phyloP scores from a whole-genome alignment of 1,284 basidiomycete species.

The Sanguinoderma infundibulare region DNA sequence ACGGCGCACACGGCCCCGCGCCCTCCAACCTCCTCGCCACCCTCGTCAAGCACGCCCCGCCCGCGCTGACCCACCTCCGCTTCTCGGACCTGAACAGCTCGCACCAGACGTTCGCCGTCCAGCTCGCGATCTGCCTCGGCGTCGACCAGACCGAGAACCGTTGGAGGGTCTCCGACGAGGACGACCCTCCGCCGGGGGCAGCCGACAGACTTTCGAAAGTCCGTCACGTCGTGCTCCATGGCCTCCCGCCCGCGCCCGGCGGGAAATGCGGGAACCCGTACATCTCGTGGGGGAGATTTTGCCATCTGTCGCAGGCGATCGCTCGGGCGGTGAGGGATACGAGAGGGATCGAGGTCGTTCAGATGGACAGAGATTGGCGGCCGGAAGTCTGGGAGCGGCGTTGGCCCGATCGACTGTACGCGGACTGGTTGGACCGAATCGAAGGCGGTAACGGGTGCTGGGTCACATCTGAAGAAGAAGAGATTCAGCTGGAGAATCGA shows the following conservation, averaged over 20 bases:
- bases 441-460: constrained; percentile 9
- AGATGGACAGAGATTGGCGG: neutral
- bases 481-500: neutral
- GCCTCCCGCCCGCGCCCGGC: neutral
- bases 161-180: no score
- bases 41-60: neutral
- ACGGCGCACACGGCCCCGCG: neutral
- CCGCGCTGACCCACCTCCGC: constrained; percentile 3
- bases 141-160: neutral
- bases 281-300: neutral
- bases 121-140: neutral
- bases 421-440: constrained; percentile 9
- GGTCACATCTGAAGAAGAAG: constrained; percentile 7
- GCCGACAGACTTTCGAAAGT: no score
- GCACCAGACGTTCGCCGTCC: neutral
- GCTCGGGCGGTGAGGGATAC: neutral
- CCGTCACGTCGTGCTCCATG: neutral
- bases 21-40: neutral
- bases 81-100: neutral
- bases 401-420: neutral
- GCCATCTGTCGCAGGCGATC: neutral
- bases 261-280: neutral
- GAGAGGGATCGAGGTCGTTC: neutral
- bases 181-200: neutral
- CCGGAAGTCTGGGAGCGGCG: neutral